These are phyloP conservation scores for Crepidotus variabilis DNA, from an alignment of 768 basidiomycete genomes.

Conservation along the genomic window DNA sequence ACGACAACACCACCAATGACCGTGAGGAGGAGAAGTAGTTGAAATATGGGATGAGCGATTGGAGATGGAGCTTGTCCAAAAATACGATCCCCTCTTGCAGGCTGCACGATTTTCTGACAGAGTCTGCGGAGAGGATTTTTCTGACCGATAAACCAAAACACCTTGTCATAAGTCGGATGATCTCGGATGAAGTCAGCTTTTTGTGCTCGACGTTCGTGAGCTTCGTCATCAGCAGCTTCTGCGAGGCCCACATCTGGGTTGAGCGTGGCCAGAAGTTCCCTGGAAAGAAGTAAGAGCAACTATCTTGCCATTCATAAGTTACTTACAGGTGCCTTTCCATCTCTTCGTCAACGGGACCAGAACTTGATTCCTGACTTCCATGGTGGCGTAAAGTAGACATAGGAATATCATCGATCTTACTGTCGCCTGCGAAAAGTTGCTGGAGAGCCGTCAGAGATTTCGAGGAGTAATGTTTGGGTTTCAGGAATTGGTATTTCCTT, in stretches of 20 bases:
- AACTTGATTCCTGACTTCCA: conserved; percentile 28
- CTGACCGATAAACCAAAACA: conserved; percentile 88
- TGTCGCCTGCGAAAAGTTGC: conserved; percentile 60
- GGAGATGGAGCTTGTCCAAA: conserved; percentile 72
- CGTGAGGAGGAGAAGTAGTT: conserved; percentile 65
- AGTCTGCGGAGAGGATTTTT: conserved; percentile 64
- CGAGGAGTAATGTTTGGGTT: conserved; percentile 47
- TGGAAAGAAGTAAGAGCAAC: conserved; percentile 22
- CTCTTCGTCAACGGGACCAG: conserved; percentile 47
- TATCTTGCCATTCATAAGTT: background rate
- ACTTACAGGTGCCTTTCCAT: conserved; percentile 73
- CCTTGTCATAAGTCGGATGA: conserved; percentile 86
- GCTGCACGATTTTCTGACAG: conserved; percentile 82
- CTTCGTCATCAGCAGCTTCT: conserved; percentile 57
- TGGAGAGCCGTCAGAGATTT: conserved; percentile 61
- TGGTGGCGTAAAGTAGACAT: conserved; percentile 49
- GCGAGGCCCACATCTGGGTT: conserved; percentile 45
- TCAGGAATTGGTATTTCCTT: conserved; percentile 23
- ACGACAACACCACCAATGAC: conserved; percentile 82
- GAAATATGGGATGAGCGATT: conserved; percentile 67
- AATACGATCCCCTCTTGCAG: conserved; percentile 83
- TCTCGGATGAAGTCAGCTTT: conserved; percentile 85
- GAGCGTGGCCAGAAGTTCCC: conserved; percentile 66
- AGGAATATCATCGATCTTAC: conserved; percentile 50
- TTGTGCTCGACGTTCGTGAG: conserved; percentile 68